Evolutionary conservation across 495 filamentous ascomycete species (phyloP), one percentile per base, ranked within the genome.

Genomic region (Cenococcum geophilum): DNA sequence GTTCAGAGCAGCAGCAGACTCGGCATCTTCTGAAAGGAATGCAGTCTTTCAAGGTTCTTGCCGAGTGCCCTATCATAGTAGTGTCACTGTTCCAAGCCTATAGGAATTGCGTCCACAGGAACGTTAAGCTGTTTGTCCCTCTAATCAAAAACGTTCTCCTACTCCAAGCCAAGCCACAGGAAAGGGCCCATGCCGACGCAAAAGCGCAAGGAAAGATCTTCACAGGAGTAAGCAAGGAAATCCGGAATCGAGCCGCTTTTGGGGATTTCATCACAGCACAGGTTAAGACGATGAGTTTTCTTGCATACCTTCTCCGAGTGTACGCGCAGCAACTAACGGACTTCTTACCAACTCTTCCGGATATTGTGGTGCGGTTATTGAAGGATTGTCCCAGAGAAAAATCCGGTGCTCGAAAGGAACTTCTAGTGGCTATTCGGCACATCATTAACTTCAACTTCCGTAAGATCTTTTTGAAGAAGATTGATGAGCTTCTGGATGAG

Each of bases 391-490:
- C 95, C 0, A 79, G 91, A 49, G 92, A 97, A 73, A 92, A 95
- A 66, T 97, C 92, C 0, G 86, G 87, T 18, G 90, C 93, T 3
- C 80, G 95, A 27, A 99, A 97, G 74, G 95, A 99, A 74, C 78
- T 99, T 18, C 75, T 99, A 18, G 95, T 99, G 27, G 95, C 93
- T 0, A 97, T 97, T 61, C 83, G 95, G 14, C 95, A 99, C 69
- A 97, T 97, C 66, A 97, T 97, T 75, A 99, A 99, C 73, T 97
- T 97, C 76, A 97, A 96, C 70, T 97, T 97, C 63, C 79, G 95
- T 57, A 93, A 89, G 70, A 96, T 98, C 21, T 99, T 97, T 72
- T 76, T 97, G 32, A 86, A 83, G 40, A 95, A 92, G 73, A 97
- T 99, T 69, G 91, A 97, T 67, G 91, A 97, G 69, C 82, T 99